Conservation (phyloP, 139 green algal genomes). For the Micractinium conductrix region DNA sequence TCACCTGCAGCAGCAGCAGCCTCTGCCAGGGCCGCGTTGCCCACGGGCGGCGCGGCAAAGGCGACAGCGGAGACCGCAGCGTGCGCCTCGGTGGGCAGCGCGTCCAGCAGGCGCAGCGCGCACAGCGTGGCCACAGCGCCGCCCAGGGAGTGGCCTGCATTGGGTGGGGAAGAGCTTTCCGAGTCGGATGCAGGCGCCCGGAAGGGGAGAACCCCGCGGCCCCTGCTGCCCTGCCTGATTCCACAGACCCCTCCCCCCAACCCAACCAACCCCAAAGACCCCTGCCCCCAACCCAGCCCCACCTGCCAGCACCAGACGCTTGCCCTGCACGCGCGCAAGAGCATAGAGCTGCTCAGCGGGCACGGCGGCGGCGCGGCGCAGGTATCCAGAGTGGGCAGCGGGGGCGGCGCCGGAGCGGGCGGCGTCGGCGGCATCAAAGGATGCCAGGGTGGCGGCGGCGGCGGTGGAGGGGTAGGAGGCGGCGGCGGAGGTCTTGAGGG, state of each 20-base stretch:
- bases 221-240: not conserved
- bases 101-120: conserved; percentile 66
- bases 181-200: not conserved
- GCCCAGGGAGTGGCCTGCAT: conserved; percentile 70
- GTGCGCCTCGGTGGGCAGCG: conserved; percentile 42
- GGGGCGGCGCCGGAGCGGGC: not conserved
- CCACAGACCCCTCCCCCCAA: not conserved
- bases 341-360: conserved; percentile 64
- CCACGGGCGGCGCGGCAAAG: conserved; percentile 79
- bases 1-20: conserved; percentile 57
- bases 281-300: not conserved
- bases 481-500: not conserved
- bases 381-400: conserved; percentile 69
- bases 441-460: not conserved
- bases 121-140: conserved; percentile 80
- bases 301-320: conserved; percentile 68
- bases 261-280: conserved; percentile 40
- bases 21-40: conserved; percentile 71
- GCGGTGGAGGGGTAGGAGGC: conserved; percentile 52
- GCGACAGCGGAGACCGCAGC: conserved; percentile 58
- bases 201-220: not conserved
- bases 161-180: not conserved
- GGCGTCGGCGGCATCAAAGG: conserved; percentile 39
- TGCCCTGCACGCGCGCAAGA: conserved; percentile 49
- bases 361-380: conserved; percentile 56